Evolutionary conservation across 2,329 filamentous ascomycete genomes (phyloP).

Genomic region (Rhynchosporium agropyri): DNA sequence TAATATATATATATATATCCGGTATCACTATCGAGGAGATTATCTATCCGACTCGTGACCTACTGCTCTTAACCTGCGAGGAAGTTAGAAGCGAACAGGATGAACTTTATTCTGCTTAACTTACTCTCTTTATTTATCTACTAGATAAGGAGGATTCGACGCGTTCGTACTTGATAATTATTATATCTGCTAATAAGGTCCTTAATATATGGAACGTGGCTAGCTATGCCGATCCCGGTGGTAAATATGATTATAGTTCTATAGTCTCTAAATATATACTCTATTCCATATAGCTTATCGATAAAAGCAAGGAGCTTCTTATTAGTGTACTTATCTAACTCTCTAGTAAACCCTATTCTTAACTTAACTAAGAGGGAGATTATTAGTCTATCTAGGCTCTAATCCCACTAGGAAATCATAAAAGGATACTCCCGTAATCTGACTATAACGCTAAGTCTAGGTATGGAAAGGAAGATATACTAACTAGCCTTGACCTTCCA

Average conservation of each 20-base stretch:
- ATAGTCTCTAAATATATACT: constrained; percentile 24
- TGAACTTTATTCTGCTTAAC: constrained; percentile 7
- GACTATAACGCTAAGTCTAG: constrained; percentile 20
- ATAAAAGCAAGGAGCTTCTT: constrained; percentile 20
- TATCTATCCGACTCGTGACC: constrained; percentile 11
- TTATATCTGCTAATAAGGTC: constrained; percentile 31
- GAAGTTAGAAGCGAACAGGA: background rate
- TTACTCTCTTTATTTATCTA: constrained; percentile 26
- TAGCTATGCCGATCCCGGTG: constrained; percentile 28
- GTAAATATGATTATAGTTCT: constrained; percentile 26
- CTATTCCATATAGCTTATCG: constrained; percentile 19
- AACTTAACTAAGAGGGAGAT: constrained; percentile 26
- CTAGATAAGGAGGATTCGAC: constrained; percentile 27
- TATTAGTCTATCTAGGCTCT: constrained; percentile 18
- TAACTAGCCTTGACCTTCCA: constrained; percentile 25
- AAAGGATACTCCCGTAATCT: constrained; percentile 23
- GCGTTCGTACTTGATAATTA: constrained; percentile 23
- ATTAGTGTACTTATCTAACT: background rate
- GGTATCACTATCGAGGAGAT: constrained; percentile 7
- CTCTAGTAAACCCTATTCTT: constrained; percentile 24
- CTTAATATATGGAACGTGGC: constrained; percentile 30
- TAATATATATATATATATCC: background rate
- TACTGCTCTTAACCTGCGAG: constrained; percentile 22
- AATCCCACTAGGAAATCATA: constrained; percentile 30
- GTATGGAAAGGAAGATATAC: constrained; percentile 27